Conservation (phyloP, 2,329 filamentous ascomycete species). For the Uncinocarpus reesii region DNA sequence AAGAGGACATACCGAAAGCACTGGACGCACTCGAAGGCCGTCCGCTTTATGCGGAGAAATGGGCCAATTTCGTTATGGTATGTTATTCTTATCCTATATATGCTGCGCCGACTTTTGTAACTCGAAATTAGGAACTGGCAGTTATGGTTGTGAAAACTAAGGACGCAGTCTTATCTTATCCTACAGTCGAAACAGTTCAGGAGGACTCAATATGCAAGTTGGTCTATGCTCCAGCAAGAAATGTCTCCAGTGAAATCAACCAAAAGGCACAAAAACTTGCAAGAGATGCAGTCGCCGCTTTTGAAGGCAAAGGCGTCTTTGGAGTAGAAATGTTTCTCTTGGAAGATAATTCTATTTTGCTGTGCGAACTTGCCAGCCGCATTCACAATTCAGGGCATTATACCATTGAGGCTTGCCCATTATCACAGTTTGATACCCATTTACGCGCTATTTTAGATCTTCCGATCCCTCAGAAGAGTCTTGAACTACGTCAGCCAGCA, state of each 20-base stretch:
- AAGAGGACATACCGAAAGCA: conserved; percentile 54
- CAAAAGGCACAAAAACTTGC: conserved; percentile 65
- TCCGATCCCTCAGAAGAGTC: conserved; percentile 47
- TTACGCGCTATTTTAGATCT: conserved; percentile 69
- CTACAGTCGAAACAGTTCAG: conserved; percentile 87
- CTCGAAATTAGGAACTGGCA: conserved; percentile 54
- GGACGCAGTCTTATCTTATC: conserved; percentile 63
- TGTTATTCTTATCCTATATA: conserved; percentile 8
- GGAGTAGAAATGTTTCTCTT: conserved; percentile 94
- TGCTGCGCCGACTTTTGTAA: not conserved
- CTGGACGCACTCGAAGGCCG: conserved; percentile 57
- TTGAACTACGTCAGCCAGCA: conserved; percentile 39
- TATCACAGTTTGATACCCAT: conserved; percentile 89
- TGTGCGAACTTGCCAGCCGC: conserved; percentile 80
- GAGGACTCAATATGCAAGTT: conserved; percentile 93
- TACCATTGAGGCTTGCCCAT: conserved; percentile 80
- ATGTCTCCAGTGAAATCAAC: conserved; percentile 51
- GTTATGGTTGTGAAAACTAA: conserved; percentile 92
- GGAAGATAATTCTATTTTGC: conserved; percentile 57
- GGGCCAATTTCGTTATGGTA: conserved; percentile 65
- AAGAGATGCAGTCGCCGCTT: conserved; percentile 63
- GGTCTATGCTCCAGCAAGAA: conserved; percentile 73
- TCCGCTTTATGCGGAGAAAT: conserved; percentile 80
- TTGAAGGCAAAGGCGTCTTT: conserved; percentile 86
- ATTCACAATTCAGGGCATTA: conserved; percentile 91